Evolutionary conservation across 169 alveolate species (phyloP).

Genomic region (Cryptosporidium parvum): DNA sequence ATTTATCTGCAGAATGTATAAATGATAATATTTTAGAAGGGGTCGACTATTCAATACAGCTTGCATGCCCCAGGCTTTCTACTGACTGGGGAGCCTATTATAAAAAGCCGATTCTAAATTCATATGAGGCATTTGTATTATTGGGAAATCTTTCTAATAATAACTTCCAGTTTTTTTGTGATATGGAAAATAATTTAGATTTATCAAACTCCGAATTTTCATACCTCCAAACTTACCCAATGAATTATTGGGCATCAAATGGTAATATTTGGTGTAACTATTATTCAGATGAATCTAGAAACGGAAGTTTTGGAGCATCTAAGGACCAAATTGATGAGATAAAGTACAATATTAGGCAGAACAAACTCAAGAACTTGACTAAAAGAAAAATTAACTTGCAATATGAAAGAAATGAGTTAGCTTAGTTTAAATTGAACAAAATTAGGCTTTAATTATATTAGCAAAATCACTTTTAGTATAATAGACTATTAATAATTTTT

Average conservation of each 20-base stretch:
- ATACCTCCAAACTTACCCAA: slow-evolving; percentile 44
- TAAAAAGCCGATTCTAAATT: slow-evolving; percentile 93
- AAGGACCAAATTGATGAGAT: slow-evolving; percentile 12
- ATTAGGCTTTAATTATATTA: not conserved
- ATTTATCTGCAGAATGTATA: slow-evolving; percentile 13
- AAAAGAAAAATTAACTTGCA: slow-evolving; percentile 1
- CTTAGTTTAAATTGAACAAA: not conserved
- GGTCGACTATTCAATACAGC: slow-evolving; percentile 81
- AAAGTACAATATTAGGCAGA: slow-evolving; percentile 2
- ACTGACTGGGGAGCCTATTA: slow-evolving; percentile 98
- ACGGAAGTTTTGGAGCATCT: slow-evolving; percentile 47
- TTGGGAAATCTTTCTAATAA: slow-evolving; percentile 83
- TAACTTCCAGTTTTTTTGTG: slow-evolving; percentile 9
- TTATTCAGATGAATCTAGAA: slow-evolving; percentile 32
- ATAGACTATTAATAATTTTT: too few relatives aligned
- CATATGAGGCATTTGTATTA: slow-evolving; percentile 97
- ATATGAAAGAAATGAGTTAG: slow-evolving; percentile 5
- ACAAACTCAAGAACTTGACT: slow-evolving; percentile 20
- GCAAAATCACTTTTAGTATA: too few relatives aligned
- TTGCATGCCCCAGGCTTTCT: slow-evolving; percentile 98
- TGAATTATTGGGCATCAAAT: slow-evolving; percentile 69
- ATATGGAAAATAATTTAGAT: slow-evolving; percentile 1
- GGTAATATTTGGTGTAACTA: slow-evolving; percentile 61
- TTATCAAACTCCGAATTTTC: slow-evolving; percentile 1
- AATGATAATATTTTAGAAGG: slow-evolving; percentile 15